Percentiles rank a stretch among this genome's conserved stretches.
These are phyloP conservation scores for Eucommia ulmoides DNA, from an alignment of 257 asterid genomes.

Conservation along the genomic window DNA sequence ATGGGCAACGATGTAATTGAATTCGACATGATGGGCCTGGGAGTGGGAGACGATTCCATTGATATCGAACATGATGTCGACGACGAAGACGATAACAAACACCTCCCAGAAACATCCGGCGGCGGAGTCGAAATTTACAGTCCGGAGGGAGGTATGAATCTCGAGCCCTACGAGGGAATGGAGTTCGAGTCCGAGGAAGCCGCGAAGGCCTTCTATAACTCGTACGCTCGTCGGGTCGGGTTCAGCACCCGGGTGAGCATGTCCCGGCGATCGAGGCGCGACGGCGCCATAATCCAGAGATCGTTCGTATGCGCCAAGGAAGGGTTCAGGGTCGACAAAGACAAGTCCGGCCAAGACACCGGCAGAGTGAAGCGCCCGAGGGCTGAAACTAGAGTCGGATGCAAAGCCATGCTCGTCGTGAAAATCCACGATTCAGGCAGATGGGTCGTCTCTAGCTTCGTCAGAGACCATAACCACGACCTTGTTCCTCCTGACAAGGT, in stretches of 20 bases:
- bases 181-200: conserved; percentile 10
- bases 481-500: conserved; percentile 14
- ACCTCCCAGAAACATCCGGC: conserved; percentile 2
- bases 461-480: conserved; percentile 12
- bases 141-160: conserved; percentile 3
- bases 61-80: conserved; percentile 7
- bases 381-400: conserved; percentile 13
- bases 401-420: conserved; percentile 5
- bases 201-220: conserved; percentile 7
- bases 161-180: conserved; percentile 10
- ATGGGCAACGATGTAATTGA: conserved; percentile 14
- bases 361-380: conserved; percentile 9
- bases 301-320: conserved; percentile 9
- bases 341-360: not conserved
- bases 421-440: conserved; percentile 5
- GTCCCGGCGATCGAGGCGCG: conserved; percentile 10
- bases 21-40: conserved; percentile 9
- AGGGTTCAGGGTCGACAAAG: conserved; percentile 11
- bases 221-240: conserved; percentile 9
- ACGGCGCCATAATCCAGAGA: conserved; percentile 11
- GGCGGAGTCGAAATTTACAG: not conserved
- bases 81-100: conserved; percentile 4
- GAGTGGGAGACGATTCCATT: conserved; percentile 11
- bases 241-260: conserved; percentile 8
- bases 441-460: conserved; percentile 6